Percentiles rank a stretch among this genome's conserved stretches.
Conservation (phyloP, 140 eudicot genomes). For the Bidens hawaiensis region DNA sequence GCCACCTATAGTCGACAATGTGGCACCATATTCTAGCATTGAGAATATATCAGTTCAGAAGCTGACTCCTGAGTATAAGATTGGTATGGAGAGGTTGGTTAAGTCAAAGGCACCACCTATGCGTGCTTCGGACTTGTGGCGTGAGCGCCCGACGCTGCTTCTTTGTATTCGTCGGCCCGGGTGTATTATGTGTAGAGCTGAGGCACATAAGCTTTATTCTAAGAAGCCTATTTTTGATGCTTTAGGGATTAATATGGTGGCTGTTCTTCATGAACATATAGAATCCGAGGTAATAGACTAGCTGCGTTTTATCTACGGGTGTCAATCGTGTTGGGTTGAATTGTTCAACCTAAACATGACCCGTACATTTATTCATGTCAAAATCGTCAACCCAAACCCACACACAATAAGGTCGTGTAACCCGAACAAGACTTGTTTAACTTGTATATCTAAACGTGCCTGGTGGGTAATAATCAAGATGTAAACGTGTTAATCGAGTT, state of each 20-base stretch:
- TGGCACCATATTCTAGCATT: constrained; percentile 54
- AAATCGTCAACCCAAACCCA: too few species aligned
- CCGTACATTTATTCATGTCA: too few species aligned
- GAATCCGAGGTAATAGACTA: constrained; percentile 57
- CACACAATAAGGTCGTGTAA: too few species aligned
- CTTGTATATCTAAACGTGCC: too few species aligned
- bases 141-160: constrained; percentile 56
- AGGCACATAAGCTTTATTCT: constrained; percentile 71
- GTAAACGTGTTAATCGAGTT: too few species aligned
- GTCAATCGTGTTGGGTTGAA: too few species aligned
- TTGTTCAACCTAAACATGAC: too few species aligned
- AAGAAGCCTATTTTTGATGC: constrained; percentile 79
- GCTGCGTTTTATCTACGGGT: too few species aligned
- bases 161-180: constrained; percentile 69
- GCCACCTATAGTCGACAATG: constrained; percentile 51
- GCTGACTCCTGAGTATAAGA: constrained; percentile 64
- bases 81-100: constrained; percentile 56
- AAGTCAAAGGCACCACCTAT: constrained; percentile 49
- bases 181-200: constrained; percentile 92
- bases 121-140: constrained; percentile 60
- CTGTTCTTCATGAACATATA: constrained; percentile 61
- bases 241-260: constrained; percentile 58
- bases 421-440: too few species aligned
- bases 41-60: constrained; percentile 62
- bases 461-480: too few species aligned